phyloP scores from a whole-genome alignment of 2,329 filamentous ascomycete genomes.

The Botrytis deweyae region DNA sequence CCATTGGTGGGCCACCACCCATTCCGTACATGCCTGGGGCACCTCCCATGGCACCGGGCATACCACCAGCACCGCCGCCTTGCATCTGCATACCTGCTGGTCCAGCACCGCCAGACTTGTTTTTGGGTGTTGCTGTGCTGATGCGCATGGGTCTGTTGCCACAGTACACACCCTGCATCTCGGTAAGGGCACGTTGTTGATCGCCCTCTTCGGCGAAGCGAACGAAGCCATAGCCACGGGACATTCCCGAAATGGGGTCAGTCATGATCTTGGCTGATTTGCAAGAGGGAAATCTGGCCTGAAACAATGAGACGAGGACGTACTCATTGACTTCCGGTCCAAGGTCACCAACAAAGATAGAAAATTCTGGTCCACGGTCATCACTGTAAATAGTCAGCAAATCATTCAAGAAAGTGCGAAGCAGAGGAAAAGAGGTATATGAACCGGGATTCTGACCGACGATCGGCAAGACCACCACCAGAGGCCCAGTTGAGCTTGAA shows the following conservation, averaged over 20 bases:
- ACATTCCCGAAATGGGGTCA: conserved; percentile 95
- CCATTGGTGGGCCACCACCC: conserved; percentile 57
- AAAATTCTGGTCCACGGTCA: conserved; percentile 93
- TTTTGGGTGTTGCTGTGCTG: conserved; percentile 96
- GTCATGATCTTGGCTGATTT: conserved; percentile 99
- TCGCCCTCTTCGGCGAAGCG: conserved; percentile 94
- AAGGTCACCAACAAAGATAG: conserved; percentile 96
- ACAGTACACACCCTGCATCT: conserved; percentile 99
- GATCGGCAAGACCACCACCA: conserved; percentile 90
- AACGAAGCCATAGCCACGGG: conserved; percentile 95
- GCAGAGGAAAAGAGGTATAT: conserved; percentile 32
- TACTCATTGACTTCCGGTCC: conserved; percentile 99
- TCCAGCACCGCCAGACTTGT: conserved; percentile 58
- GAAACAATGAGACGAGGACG: conserved; percentile 94
- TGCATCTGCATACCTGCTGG: conserved; percentile 52
- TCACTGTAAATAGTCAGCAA: conserved; percentile 58
- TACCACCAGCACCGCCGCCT: conserved; percentile 40
- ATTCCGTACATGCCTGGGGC: conserved; percentile 63
- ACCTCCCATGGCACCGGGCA: conserved; percentile 50
- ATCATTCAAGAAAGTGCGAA: conserved; percentile 10
- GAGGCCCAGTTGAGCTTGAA: conserved; percentile 99
- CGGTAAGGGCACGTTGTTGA: conserved; percentile 89
- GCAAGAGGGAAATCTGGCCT: conserved; percentile 93
- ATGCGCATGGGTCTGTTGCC: conserved; percentile 99
- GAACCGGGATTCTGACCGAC: conserved; percentile 61